phyloP scores from a whole-genome alignment of 2,329 filamentous ascomycete genomes.

The Xylariaceae sp. region DNA sequence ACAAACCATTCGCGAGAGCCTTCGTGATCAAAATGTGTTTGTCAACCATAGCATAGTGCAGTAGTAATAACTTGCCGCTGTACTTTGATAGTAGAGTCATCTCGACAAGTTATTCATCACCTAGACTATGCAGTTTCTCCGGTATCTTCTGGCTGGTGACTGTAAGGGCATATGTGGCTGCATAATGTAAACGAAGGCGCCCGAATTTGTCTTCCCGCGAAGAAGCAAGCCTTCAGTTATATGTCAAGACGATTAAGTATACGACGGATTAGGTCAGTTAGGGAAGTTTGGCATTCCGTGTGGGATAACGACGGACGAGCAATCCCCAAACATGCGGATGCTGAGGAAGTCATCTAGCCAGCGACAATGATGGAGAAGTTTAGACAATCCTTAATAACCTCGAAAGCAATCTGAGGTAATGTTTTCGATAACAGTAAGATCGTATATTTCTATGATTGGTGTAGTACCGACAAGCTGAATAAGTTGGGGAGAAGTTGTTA shows the following conservation, averaged over 20 bases:
- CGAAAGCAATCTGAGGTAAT: background rate
- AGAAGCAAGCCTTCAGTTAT: background rate
- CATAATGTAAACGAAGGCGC: background rate
- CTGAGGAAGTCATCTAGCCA: background rate
- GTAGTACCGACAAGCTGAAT: background rate
- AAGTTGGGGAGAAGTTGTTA: background rate
- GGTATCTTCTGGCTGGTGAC: background rate
- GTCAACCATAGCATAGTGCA: slow-evolving; percentile 8
- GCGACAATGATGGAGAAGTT: background rate
- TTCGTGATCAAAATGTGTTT: background rate
- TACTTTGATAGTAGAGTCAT: background rate
- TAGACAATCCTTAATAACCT: background rate
- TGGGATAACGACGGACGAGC: too few species aligned
- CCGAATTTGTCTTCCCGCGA: background rate
- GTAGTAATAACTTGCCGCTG: slow-evolving; percentile 1
- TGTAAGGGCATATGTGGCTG: background rate
- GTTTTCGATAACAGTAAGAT: background rate
- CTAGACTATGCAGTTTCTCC: background rate
- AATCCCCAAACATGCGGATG: too few species aligned
- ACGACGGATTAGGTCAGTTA: background rate
- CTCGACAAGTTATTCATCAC: background rate
- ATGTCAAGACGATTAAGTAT: background rate
- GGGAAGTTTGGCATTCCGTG: too few species aligned
- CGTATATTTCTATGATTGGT: background rate
- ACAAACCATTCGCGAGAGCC: background rate